Percentiles rank a stretch among this genome's conserved stretches.
These are phyloP conservation scores for Termitomyces sp. DNA, from an alignment of 1,284 basidiomycete genomes.

Conservation along the genomic window DNA sequence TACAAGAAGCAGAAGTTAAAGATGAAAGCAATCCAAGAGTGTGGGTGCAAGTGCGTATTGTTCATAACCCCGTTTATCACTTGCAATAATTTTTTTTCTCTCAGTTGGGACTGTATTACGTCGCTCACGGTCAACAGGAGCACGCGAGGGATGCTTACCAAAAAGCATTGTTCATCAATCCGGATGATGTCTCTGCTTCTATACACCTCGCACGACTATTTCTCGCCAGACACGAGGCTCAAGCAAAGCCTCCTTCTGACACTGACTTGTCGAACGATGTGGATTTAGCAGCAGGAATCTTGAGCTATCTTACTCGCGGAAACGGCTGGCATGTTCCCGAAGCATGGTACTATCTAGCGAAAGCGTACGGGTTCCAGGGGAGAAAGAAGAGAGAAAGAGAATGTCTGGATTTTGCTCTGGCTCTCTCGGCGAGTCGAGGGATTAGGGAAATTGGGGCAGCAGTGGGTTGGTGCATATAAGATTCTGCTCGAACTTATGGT, in stretches of 20 bases:
- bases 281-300: conserved; percentile 70
- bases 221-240: conserved; percentile 31
- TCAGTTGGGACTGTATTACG: conserved; percentile 76
- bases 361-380: conserved; percentile 72
- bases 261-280: conserved; percentile 35
- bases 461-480: conserved; percentile 68
- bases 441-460: conserved; percentile 61
- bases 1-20: conserved; percentile 91
- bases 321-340: conserved; percentile 86
- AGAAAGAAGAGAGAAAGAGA: conserved; percentile 69
- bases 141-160: conserved; percentile 73
- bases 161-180: conserved; percentile 77
- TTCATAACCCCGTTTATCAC: conserved; percentile 2
- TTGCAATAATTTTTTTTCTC: neutral
- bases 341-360: conserved; percentile 87
- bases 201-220: conserved; percentile 76
- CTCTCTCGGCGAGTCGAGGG: conserved; percentile 64
- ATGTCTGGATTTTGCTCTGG: conserved; percentile 69
- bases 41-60: conserved; percentile 79
- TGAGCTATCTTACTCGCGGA: conserved; percentile 57
- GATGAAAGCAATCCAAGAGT: conserved; percentile 86
- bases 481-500: neutral
- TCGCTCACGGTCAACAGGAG: conserved; percentile 50
- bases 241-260: neutral
- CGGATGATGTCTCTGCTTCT: conserved; percentile 72